These are phyloP conservation scores for Lipomyces chichibuensis DNA, from an alignment of 805 yeast genomes.

Conservation along the genomic window DNA sequence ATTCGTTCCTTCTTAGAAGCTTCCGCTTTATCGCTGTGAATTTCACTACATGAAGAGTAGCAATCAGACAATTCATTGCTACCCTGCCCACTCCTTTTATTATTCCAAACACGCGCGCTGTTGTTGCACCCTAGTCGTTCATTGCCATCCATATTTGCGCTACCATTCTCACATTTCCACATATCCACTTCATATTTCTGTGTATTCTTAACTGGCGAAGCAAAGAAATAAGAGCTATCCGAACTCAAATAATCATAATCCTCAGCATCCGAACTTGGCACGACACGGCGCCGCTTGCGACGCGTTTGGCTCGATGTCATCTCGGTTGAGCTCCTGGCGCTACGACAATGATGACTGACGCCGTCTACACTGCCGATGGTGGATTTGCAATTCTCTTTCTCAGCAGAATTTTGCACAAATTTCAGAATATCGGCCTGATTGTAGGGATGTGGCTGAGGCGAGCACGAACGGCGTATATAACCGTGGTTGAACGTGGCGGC, in stretches of 20 bases:
- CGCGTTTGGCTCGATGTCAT: neutral
- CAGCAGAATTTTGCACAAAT: neutral
- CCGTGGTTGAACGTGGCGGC: conserved; percentile 6
- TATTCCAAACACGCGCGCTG: neutral
- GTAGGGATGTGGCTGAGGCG: neutral
- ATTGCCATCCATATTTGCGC: neutral
- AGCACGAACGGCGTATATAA: neutral
- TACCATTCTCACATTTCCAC: neutral
- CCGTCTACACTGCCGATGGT: neutral
- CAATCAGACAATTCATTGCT: neutral
- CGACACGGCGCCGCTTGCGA: conserved; percentile 5
- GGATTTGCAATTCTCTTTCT: neutral
- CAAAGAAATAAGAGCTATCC: neutral
- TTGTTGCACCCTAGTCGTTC: neutral
- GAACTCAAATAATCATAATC: conserved; percentile 13
- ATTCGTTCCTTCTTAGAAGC: neutral
- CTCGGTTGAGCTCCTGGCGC: neutral
- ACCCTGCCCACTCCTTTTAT: neutral
- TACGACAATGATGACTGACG: neutral
- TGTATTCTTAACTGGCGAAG: neutral
- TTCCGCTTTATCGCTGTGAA: neutral
- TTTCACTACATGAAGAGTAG: neutral
- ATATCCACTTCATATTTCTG: neutral
- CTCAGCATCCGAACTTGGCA: conserved; percentile 19
- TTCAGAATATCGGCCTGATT: neutral